Evolutionary conservation across 352 stramenopile species (phyloP).

Genomic region (Halophytophthora polymorphica): DNA sequence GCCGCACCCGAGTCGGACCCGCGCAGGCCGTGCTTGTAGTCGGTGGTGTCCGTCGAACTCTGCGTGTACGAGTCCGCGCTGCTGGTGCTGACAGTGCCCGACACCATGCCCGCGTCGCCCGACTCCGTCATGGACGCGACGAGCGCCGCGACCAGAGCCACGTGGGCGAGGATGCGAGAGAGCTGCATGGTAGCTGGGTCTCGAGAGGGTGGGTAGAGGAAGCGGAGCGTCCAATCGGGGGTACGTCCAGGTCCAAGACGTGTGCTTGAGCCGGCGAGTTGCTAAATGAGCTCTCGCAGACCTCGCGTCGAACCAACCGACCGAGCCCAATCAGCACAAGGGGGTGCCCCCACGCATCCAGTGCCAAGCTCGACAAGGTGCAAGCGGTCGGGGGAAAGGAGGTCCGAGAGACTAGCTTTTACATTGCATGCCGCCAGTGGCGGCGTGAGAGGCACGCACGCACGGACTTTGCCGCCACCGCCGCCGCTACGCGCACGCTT

Average conservation of each 20-base stretch:
- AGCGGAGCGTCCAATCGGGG: constrained; percentile 8
- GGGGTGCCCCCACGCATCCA: too few species aligned
- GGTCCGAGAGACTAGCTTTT: too few species aligned
- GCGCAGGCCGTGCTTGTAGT: too few species aligned
- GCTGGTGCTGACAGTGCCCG: too few species aligned
- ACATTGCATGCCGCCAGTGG: too few species aligned
- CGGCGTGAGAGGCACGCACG: too few species aligned
- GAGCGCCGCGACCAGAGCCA: constrained; percentile 16
- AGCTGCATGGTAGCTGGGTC: constrained; percentile 23
- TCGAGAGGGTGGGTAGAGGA: background rate
- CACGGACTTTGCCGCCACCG: too few species aligned
- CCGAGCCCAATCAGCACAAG: background rate
- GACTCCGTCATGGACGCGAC: constrained; percentile 8
- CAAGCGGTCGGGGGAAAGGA: background rate
- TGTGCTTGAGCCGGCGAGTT: constrained; percentile 27
- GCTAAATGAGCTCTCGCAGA: constrained; percentile 24
- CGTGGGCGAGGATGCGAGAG: constrained; percentile 14
- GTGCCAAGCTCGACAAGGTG: background rate
- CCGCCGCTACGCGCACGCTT: too few species aligned
- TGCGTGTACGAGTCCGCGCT: too few species aligned
- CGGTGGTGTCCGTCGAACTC: too few species aligned
- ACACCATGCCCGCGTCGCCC: constrained; percentile 3
- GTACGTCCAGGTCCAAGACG: constrained; percentile 3
- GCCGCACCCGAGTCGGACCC: too few species aligned
- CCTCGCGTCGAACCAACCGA: constrained; percentile 2